A percentile compares a stretch with the other conserved stretches of the same genome.
These are phyloP conservation scores for Trifolium fragiferum DNA, from an alignment of 306 rosid species.

Conservation along the genomic window DNA sequence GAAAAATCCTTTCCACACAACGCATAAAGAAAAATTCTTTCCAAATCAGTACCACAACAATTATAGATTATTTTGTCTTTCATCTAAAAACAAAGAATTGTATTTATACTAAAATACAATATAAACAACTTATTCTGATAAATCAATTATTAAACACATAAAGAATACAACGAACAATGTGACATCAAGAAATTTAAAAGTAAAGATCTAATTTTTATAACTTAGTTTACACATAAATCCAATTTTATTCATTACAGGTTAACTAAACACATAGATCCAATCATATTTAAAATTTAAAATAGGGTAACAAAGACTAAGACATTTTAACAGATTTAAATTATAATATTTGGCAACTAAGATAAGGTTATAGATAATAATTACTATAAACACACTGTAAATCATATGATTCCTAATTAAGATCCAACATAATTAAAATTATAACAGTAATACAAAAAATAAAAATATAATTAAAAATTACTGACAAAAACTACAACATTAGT, in stretches of 20 bases:
- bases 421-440: background rate
- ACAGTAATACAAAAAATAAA: background rate
- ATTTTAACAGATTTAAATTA: background rate
- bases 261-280: no score
- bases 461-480: background rate
- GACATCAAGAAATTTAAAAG: background rate
- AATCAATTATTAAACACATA: background rate
- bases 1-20: background rate
- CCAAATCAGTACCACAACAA: background rate
- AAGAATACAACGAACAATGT: no score
- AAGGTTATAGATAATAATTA: background rate
- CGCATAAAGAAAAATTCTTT: constrained; percentile 5
- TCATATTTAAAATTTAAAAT: no score
- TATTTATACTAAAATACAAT: background rate
- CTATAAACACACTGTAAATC: background rate
- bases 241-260: background rate
- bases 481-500: background rate
- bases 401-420: background rate
- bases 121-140: background rate
- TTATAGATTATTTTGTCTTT: background rate
- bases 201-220: no score
- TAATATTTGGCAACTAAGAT: background rate
- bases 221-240: no score
- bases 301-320: background rate
- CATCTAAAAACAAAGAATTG: background rate